Percentiles rank a stretch among this genome's conserved stretches.
Conservation (phyloP, 257 asterid species). For the Salvia miltiorrhiza region DNA sequence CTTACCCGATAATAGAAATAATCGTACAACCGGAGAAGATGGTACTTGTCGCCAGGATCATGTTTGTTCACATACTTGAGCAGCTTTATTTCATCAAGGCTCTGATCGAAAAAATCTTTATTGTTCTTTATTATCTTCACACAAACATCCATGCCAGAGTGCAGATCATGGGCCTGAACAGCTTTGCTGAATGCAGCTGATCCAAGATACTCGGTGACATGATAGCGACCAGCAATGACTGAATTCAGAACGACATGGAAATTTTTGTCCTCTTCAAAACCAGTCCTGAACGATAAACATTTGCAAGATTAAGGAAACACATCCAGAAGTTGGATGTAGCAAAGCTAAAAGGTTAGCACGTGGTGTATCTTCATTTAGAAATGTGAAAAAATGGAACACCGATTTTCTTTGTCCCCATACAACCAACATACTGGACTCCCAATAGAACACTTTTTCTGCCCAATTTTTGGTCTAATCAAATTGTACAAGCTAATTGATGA, state of each 20-base stretch:
- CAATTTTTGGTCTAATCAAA: background rate
- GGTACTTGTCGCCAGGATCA: constrained; percentile 94
- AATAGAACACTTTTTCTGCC: background rate
- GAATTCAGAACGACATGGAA: constrained; percentile 85
- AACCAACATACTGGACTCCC: background rate
- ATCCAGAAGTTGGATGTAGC: background rate
- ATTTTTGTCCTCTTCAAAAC: constrained; percentile 97
- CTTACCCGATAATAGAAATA: constrained; percentile 93
- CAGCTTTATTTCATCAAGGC: constrained; percentile 97
- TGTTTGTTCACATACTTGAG: constrained; percentile 94
- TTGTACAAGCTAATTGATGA: background rate
- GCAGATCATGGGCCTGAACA: constrained; percentile 97
- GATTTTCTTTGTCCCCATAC: background rate
- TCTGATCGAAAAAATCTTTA: constrained; percentile 93
- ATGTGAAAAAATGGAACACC: background rate
- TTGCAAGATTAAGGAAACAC: constrained; percentile 25
- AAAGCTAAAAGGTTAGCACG: background rate
- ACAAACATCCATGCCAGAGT: constrained; percentile 97
- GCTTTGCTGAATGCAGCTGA: constrained; percentile 99
- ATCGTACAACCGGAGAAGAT: constrained; percentile 83
- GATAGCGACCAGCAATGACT: constrained; percentile 90
- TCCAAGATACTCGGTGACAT: constrained; percentile 96
- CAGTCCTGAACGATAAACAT: constrained; percentile 61
- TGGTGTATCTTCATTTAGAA: background rate
- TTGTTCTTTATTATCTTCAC: constrained; percentile 94